These are phyloP conservation scores for Pyricularia pennisetigena DNA, from an alignment of 2,329 filamentous ascomycete genomes.

Conservation along the genomic window DNA sequence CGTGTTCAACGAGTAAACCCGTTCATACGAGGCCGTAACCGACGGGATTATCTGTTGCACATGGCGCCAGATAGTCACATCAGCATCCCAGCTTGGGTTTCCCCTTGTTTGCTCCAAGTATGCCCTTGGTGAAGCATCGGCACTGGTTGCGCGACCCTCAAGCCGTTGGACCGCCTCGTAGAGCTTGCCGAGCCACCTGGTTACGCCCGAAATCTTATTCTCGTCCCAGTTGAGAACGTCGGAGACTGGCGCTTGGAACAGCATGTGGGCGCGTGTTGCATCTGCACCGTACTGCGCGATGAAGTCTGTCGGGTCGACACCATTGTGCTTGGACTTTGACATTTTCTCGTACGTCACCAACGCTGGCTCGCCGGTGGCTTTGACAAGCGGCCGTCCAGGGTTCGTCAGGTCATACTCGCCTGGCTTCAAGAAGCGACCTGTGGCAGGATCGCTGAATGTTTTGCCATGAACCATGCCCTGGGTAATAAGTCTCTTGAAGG, in stretches of 20 bases:
- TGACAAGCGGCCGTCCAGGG: slow-evolving; percentile 48
- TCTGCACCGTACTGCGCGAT: slow-evolving; percentile 73
- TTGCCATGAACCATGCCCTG: slow-evolving; percentile 92
- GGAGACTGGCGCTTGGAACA: slow-evolving; percentile 78
- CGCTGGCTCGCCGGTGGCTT: slow-evolving; percentile 46
- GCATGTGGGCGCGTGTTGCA: slow-evolving; percentile 73
- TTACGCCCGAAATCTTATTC: slow-evolving; percentile 68
- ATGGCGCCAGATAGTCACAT: slow-evolving; percentile 48
- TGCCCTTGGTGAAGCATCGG: slow-evolving; percentile 14
- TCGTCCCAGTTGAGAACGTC: slow-evolving; percentile 87
- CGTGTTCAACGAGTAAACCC: slow-evolving; percentile 72
- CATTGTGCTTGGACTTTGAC: slow-evolving; percentile 92
- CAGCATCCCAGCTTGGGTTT: slow-evolving; percentile 23
- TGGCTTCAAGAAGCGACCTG: slow-evolving; percentile 66
- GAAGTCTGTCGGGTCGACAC: slow-evolving; percentile 68
- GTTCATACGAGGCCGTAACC: slow-evolving; percentile 58
- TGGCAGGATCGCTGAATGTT: slow-evolving; percentile 67
- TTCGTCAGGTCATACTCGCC: slow-evolving; percentile 60
- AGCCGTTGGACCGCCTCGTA: slow-evolving; percentile 30
- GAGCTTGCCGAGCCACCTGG: slow-evolving; percentile 67
- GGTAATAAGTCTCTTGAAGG: slow-evolving; percentile 72
- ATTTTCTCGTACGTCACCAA: slow-evolving; percentile 76
- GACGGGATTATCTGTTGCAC: slow-evolving; percentile 58
- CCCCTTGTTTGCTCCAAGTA: slow-evolving; percentile 21
- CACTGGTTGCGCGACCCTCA: background rate